Evolutionary conservation across 768 basidiomycete genomes (phyloP), one percentile per base, ranked within the genome.

Genomic region (Pisolithus orientalis): DNA sequence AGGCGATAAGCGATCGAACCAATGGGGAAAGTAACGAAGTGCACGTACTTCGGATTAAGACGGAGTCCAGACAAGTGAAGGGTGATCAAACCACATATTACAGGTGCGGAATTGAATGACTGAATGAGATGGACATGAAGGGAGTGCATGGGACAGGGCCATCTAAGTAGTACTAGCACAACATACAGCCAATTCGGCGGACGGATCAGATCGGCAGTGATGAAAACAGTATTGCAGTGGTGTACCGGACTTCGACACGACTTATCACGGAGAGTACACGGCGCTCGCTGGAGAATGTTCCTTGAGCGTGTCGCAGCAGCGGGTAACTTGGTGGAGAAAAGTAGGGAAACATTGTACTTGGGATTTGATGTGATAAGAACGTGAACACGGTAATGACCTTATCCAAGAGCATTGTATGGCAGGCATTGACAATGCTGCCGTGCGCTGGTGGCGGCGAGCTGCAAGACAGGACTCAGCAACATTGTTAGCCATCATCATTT

Each of bases 341-440:
- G 47, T 54, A 62, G 57, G 31, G 55, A 54, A 50, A 61, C 52
- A 38, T 57, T 39, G 57, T 53, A 45, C 27, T 29, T 45, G 8
- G 57, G 57, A 45, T 4, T 45, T 45, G 6, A 60, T 54, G 32
- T 50, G 58, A 47, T 44, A 17, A 25, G 53, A 62, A 59, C 60
- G 60, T 60, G 61, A 62, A 50, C 38, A 31, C 60, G 60, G 60
- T 62, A 59, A 62, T 61, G 59, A 62, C 55, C 17, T 39, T 39
- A 13, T 47, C 28, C 39, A 27, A 48, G 32, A 25, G 40, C 28
- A 42, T 28, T 31, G 27, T 42, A 39, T 50, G 25, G 39, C 47
- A 45, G 53, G 51, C 39, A 49, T 44, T 28, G 52, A 44, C 49
- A 47, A 27, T 24, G 25, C 25, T 5, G 14, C 43, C 25, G 13